phyloP scores from a whole-genome alignment of 805 yeast species.

The Wickerhamomyces bovis region DNA sequence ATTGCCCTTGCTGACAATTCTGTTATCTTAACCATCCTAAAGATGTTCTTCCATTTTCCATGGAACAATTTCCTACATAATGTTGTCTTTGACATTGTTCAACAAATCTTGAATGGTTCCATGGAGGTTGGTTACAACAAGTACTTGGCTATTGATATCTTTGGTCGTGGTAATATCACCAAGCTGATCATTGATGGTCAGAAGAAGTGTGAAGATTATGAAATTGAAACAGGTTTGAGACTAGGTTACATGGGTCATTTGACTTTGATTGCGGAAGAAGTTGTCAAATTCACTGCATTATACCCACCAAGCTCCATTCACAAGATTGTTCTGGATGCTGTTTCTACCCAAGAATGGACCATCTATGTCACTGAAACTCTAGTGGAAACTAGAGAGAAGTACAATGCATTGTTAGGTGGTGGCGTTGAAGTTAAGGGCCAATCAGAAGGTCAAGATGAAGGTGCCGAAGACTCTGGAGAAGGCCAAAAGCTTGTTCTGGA shows the following conservation, averaged over 20 bases:
- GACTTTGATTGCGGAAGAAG: constrained; percentile 90
- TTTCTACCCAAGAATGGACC: constrained; percentile 54
- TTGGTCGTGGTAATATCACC: constrained; percentile 57
- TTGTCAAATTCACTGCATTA: constrained; percentile 65
- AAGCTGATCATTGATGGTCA: constrained; percentile 59
- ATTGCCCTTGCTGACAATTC: constrained; percentile 72
- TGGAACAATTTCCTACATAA: constrained; percentile 98
- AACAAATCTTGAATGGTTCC: constrained; percentile 86
- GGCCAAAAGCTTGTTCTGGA: constrained; percentile 24
- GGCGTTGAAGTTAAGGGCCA: constrained; percentile 24
- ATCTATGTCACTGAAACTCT: constrained; percentile 76
- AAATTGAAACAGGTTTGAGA: constrained; percentile 54
- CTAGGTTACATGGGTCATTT: constrained; percentile 98
- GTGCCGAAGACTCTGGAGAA: constrained; percentile 28
- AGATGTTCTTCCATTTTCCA: constrained; percentile 77
- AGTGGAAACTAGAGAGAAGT: constrained; percentile 87
- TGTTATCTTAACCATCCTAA: constrained; percentile 60
- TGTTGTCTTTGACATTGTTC: constrained; percentile 93
- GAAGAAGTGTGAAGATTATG: constrained; percentile 49
- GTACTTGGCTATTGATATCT: constrained; percentile 63
- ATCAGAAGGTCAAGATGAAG: constrained; percentile 26
- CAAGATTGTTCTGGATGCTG: constrained; percentile 31
- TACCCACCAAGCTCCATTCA: constrained; percentile 26
- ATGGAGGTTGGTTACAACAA: constrained; percentile 82
- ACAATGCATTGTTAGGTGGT: constrained; percentile 92